Evolutionary conservation across 2,329 filamentous ascomycete species (phyloP), one percentile per base, ranked within the genome.

Genomic region (Venturia effusa): DNA sequence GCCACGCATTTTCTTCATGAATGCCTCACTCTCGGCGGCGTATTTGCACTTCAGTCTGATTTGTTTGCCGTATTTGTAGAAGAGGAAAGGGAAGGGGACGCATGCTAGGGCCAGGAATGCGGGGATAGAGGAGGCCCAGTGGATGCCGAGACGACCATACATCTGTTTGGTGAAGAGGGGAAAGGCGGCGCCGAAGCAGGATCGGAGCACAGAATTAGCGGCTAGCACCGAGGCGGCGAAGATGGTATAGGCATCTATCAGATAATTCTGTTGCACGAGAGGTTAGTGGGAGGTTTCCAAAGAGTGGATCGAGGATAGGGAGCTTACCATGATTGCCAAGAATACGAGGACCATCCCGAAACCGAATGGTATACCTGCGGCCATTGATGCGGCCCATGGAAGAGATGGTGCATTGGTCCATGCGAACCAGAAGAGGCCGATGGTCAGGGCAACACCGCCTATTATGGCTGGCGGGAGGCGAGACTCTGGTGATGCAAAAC

Each of bases 161-260:
- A 81, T 90, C 70, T 90, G 86, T 1, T 79, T 81, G 0, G 88
- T 85, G 72, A 94, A 94, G 1, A 94, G 81, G 0, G 90, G 90
- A 78, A 95, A 94, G 0, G 82, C 86, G 1, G 89, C 89, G 67
- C 89, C 90, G 67, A 87, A 88, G 10, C 92, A 78, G 0, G 88
- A 92, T 68, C 91, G 86, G 43, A 95, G 76, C 70, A 95, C 88
- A 0, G 89, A 89, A 75, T 92, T 90, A 59, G 88, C 88, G 2
- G 89, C 89, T 10, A 92, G 78, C 0, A 87, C 88, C 0, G 86
- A 89, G 0, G 89, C 89, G 0, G 90, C 89, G 67, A 87, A 93
- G 68, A 92, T 88, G 61, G 87, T 86, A 73, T 90, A 81, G 0
- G 72, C 72, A 63, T 76, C 74, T 64, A 76, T 75, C 59, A 81